phyloP scores from a whole-genome alignment of 169 alveolate species.

The Eimeria sp. region DNA sequence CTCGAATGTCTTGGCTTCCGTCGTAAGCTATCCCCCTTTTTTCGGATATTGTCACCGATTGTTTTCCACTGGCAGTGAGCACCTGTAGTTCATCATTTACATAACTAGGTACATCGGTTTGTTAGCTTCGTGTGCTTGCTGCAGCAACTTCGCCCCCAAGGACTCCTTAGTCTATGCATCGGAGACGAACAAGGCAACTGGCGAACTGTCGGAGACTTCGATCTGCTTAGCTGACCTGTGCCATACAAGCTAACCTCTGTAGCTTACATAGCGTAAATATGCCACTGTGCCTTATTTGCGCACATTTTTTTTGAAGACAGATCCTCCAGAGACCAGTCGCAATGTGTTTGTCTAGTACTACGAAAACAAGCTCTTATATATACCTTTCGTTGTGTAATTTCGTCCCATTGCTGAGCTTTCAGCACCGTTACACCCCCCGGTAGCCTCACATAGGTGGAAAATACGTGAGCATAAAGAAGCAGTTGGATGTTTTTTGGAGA shows the following conservation, averaged over 20 bases:
- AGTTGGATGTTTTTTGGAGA: too few relatives aligned
- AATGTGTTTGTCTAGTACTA: too few relatives aligned
- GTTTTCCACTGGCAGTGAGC: background rate
- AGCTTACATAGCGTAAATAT: background rate
- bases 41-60: background rate
- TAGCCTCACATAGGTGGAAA: too few relatives aligned
- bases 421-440: too few relatives aligned
- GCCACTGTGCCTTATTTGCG: too few relatives aligned
- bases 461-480: too few relatives aligned
- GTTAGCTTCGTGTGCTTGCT: background rate
- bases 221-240: background rate
- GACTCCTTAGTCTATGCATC: background rate
- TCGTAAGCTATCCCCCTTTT: background rate
- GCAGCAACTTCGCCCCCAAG: background rate
- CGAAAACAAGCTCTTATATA: too few relatives aligned
- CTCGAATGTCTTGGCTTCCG: background rate
- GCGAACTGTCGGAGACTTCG: background rate
- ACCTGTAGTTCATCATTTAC: background rate
- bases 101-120: too few relatives aligned
- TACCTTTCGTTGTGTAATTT: too few relatives aligned
- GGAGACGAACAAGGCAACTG: conserved; percentile 32
- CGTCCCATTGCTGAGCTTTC: too few relatives aligned
- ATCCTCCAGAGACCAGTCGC: too few relatives aligned
- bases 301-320: too few relatives aligned
- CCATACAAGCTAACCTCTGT: background rate